phyloP scores from a whole-genome alignment of 352 stramenopile species.

The Globisporangium polare region DNA sequence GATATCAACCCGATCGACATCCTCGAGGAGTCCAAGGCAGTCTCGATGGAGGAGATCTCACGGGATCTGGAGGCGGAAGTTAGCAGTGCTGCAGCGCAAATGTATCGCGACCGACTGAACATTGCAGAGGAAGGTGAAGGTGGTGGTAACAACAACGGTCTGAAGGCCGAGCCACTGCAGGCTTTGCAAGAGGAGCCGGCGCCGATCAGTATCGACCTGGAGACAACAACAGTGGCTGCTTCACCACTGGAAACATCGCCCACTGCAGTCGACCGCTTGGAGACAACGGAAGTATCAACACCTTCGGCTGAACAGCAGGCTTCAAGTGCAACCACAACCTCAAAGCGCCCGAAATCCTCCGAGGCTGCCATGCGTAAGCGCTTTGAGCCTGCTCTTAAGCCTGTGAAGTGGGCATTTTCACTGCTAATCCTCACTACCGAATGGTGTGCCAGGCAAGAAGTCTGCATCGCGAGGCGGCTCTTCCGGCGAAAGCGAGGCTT shows the following conservation, averaged over 20 bases:
- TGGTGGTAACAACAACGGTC: not conserved
- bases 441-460: conserved; percentile 2
- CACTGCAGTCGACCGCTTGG: not conserved
- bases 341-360: conserved; percentile 1
- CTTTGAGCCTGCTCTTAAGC: not conserved
- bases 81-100: conserved; percentile 30
- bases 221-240: not conserved
- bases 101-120: conserved; percentile 36
- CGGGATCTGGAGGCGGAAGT: conserved; percentile 43
- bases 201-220: not conserved
- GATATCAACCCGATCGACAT: conserved; percentile 57
- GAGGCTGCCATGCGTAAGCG: not conserved
- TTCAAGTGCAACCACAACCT: not conserved
- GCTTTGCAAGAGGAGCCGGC: not conserved
- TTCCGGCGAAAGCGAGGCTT: not conserved
- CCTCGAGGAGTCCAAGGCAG: conserved; percentile 42
- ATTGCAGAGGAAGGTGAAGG: not conserved
- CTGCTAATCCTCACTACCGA: too few species aligned
- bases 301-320: not conserved
- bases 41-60: conserved; percentile 44
- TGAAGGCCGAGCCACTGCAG: not conserved
- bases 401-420: too few species aligned
- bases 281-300: not conserved
- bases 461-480: not conserved
- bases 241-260: not conserved